phyloP scores from a whole-genome alignment of 2,329 filamentous ascomycete genomes.

The Pseudogymnoascus sp. region DNA sequence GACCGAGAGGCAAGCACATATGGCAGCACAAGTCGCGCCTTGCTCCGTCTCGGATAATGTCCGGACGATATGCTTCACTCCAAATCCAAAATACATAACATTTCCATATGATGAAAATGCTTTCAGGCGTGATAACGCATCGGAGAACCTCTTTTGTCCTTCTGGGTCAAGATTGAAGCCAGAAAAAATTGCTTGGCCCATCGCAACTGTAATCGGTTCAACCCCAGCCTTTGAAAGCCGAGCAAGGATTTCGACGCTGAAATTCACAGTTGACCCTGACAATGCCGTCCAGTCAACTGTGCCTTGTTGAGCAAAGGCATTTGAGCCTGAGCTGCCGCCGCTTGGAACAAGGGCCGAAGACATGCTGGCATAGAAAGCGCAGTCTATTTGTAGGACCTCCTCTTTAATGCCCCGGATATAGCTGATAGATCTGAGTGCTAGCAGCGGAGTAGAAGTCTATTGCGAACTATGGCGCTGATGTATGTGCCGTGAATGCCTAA shows the following conservation, averaged over 20 bases:
- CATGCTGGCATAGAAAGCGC: not conserved
- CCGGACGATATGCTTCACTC: constrained; percentile 17
- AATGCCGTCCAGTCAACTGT: constrained; percentile 17
- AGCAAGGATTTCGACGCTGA: constrained; percentile 13
- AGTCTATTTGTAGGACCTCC: not conserved
- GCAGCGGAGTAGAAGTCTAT: not conserved
- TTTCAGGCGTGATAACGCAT: constrained; percentile 12
- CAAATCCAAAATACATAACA: constrained; percentile 20
- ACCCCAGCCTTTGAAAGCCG: constrained; percentile 16
- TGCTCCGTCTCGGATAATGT: constrained; percentile 17
- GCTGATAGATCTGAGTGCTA: not conserved
- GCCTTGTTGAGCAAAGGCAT: constrained; percentile 11
- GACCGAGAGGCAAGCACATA: constrained; percentile 17
- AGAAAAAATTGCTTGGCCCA: constrained; percentile 14
- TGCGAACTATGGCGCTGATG: not conserved
- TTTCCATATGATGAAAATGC: constrained; percentile 14
- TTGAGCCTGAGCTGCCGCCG: not conserved
- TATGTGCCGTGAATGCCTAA: not conserved
- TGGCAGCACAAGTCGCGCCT: constrained; percentile 12
- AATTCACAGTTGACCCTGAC: constrained; percentile 12
- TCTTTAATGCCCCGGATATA: not conserved
- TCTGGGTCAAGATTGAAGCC: constrained; percentile 11
- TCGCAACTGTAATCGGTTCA: constrained; percentile 14
- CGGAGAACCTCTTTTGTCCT: constrained; percentile 9
- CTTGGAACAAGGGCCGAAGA: not conserved